These are phyloP conservation scores for Wickerhamiella vanderwaltii DNA, from an alignment of 805 yeast genomes.

Conservation along the genomic window DNA sequence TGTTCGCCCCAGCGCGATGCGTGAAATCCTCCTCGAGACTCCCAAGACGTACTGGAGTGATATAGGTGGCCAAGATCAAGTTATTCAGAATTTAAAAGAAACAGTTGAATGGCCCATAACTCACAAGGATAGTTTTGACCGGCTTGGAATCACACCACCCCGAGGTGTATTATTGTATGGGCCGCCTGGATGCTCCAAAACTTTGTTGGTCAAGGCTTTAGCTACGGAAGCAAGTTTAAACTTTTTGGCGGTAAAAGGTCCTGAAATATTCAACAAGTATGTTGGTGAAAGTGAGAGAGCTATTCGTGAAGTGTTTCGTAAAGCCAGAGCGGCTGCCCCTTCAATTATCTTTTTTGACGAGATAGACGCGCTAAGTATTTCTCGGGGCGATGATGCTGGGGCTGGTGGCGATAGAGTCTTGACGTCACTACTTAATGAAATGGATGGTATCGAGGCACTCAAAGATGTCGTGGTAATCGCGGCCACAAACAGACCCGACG, in stretches of 20 bases:
- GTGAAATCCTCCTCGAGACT: constrained; percentile 86
- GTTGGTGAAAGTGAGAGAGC: constrained; percentile 94
- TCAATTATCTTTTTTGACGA: constrained; percentile 93
- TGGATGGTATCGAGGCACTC: constrained; percentile 93
- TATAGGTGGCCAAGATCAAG: constrained; percentile 85
- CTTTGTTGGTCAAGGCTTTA: constrained; percentile 85
- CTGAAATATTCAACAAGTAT: constrained; percentile 86
- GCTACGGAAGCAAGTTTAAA: constrained; percentile 94
- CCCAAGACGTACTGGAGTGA: constrained; percentile 90
- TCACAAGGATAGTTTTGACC: constrained; percentile 61
- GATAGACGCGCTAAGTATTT: constrained; percentile 81
- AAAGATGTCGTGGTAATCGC: constrained; percentile 90
- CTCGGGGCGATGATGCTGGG: constrained; percentile 39
- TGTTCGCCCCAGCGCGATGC: constrained; percentile 93
- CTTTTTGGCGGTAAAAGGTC: constrained; percentile 92
- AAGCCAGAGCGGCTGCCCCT: constrained; percentile 92
- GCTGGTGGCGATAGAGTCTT: constrained; percentile 67
- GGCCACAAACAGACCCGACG: constrained; percentile 92
- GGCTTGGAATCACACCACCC: constrained; percentile 79
- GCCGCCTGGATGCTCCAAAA: constrained; percentile 97
- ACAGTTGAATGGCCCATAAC: constrained; percentile 86
- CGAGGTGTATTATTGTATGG: constrained; percentile 89
- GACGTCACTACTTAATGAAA: constrained; percentile 83
- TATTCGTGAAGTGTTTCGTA: constrained; percentile 82
- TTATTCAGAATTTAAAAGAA: constrained; percentile 71